Percentiles rank a stretch among this genome's conserved stretches.
phyloP scores from a whole-genome alignment of 768 basidiomycete species.

The Coprinopsis marcescibilis region DNA sequence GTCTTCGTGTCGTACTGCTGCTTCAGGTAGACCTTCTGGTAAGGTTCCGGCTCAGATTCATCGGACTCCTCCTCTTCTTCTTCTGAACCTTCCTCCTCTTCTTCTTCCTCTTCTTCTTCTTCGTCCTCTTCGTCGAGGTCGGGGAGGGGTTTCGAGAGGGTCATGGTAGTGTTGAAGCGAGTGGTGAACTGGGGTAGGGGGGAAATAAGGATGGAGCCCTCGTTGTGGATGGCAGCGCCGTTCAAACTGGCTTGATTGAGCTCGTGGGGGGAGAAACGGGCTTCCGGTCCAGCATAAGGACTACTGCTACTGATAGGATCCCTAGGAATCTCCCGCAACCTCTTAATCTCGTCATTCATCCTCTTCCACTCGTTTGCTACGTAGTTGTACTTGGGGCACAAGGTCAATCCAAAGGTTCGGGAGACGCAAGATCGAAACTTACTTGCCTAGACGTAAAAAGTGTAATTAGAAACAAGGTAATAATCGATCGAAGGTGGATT shows the following conservation, averaged over 20 bases:
- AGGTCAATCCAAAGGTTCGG: conserved; percentile 9
- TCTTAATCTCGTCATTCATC: conserved; percentile 24
- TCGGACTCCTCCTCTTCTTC: conserved; percentile 18
- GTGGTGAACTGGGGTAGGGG: conserved; percentile 39
- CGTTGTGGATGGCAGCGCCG: conserved; percentile 27
- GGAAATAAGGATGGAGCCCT: conserved; percentile 32
- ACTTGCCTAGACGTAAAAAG: conserved; percentile 23
- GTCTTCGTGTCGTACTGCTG: conserved; percentile 1
- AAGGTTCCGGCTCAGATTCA: conserved; percentile 7
- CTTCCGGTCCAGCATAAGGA: conserved; percentile 10
- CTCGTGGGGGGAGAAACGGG: conserved; percentile 16
- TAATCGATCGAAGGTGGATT: conserved; percentile 3
- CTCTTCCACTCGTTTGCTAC: conserved; percentile 25
- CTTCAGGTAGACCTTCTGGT: conserved; percentile 1
- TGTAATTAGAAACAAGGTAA: conserved; percentile 12
- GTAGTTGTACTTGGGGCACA: conserved; percentile 25
- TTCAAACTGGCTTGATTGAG: conserved; percentile 29
- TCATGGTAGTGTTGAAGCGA: conserved; percentile 24
- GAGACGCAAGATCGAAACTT: conserved; percentile 14
- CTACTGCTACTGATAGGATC: conserved; percentile 7
- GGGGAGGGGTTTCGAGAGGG: conserved; percentile 28
- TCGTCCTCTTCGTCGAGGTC: conserved; percentile 29
- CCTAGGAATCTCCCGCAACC: conserved; percentile 13
- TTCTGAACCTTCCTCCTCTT: conserved; percentile 11
- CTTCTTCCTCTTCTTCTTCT: conserved; percentile 20